Percentiles rank a stretch among this genome's conserved stretches.
phyloP scores from a whole-genome alignment of 2,329 filamentous ascomycete genomes.

The Xylogone sp. region DNA sequence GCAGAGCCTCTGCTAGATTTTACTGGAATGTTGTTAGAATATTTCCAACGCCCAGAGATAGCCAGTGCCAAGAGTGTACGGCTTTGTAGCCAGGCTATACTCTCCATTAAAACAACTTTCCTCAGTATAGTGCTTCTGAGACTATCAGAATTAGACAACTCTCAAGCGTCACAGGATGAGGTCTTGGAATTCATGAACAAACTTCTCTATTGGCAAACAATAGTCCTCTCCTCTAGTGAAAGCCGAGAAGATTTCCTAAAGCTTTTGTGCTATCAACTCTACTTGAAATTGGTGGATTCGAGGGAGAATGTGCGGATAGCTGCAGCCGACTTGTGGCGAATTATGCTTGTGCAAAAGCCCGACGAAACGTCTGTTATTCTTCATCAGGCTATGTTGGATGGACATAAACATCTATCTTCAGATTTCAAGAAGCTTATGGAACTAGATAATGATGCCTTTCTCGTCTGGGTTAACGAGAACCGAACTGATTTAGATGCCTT shows the following conservation, averaged over 20 bases:
- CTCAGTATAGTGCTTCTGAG: constrained; percentile 75
- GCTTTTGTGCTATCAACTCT: constrained; percentile 88
- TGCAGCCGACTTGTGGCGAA: constrained; percentile 83
- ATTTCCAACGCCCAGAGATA: constrained; percentile 81
- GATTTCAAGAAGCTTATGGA: constrained; percentile 84
- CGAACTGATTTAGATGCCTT: constrained; percentile 73
- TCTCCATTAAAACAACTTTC: constrained; percentile 71
- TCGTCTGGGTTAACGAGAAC: constrained; percentile 84
- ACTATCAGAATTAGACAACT: constrained; percentile 77
- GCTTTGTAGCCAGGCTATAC: constrained; percentile 82
- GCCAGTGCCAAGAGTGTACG: constrained; percentile 79
- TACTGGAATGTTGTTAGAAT: constrained; percentile 78
- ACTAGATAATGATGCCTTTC: constrained; percentile 83
- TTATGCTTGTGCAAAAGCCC: constrained; percentile 90
- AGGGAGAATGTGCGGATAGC: constrained; percentile 65
- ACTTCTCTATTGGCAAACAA: constrained; percentile 92
- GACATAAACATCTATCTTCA: constrained; percentile 67
- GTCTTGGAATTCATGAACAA: constrained; percentile 74
- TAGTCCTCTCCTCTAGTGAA: constrained; percentile 75
- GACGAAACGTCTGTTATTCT: constrained; percentile 74
- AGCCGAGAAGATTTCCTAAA: constrained; percentile 78
- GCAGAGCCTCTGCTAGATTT: constrained; percentile 83
- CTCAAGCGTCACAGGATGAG: constrained; percentile 54
- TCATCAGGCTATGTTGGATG: constrained; percentile 63
- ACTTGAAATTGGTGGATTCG: constrained; percentile 76